phyloP scores from a whole-genome alignment of 805 yeast genomes.

The Saccharomyces eubayanus region DNA sequence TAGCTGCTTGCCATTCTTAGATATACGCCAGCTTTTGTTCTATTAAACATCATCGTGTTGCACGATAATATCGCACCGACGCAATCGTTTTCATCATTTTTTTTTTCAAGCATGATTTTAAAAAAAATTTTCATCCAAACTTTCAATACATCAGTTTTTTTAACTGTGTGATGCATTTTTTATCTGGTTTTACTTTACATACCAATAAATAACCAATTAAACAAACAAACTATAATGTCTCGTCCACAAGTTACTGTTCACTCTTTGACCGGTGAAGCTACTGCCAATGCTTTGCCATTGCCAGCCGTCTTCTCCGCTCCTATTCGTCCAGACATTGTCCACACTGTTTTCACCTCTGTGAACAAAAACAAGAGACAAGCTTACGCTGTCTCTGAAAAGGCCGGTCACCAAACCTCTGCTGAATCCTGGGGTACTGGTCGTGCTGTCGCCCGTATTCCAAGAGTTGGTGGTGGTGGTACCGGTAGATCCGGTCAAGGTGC shows the following conservation, averaged over 20 bases:
- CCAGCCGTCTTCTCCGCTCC: constrained; percentile 99
- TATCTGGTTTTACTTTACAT: not conserved
- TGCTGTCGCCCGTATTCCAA: constrained; percentile 99
- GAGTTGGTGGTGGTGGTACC: constrained; percentile 99
- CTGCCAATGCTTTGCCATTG: constrained; percentile 77
- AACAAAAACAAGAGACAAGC: constrained; percentile 99
- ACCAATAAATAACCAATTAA: not conserved
- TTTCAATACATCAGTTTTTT: not conserved
- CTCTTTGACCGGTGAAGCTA: constrained; percentile 78
- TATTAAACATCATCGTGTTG: not conserved
- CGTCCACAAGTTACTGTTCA: constrained; percentile 97
- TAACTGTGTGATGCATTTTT: not conserved
- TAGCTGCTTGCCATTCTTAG: too few relatives aligned
- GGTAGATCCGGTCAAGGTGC: constrained; percentile 99
- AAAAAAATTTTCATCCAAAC: not conserved
- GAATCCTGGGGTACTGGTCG: constrained; percentile 99
- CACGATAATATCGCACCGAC: not conserved
- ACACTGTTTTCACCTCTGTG: constrained; percentile 95
- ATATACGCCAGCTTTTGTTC: not conserved
- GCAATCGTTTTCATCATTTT: not conserved
- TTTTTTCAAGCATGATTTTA: not conserved
- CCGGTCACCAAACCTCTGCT: constrained; percentile 99
- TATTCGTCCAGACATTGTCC: constrained; percentile 98
- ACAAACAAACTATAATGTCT: constrained; percentile 32
- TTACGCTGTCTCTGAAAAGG: constrained; percentile 98